phyloP scores from a whole-genome alignment of 2,329 filamentous ascomycete genomes.

The Aspergillus sp. region DNA sequence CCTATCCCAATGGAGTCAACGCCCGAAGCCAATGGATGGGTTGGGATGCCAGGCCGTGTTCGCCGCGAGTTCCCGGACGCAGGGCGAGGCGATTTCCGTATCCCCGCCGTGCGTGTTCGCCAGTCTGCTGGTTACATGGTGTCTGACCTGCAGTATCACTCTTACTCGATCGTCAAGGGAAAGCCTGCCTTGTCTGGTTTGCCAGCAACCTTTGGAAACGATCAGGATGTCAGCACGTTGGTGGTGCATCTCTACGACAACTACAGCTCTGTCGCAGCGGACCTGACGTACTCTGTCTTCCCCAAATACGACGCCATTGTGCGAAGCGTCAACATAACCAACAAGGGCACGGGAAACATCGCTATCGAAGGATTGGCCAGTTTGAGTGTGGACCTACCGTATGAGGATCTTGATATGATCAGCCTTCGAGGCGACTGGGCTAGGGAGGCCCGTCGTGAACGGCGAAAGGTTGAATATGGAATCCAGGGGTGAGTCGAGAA shows the following conservation, averaged over 20 bases:
- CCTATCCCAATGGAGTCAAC: conserved; percentile 41
- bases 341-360: conserved; percentile 51
- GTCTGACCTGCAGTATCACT: conserved; percentile 54
- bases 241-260: conserved; percentile 56
- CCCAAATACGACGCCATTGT: conserved; percentile 58
- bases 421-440: conserved; percentile 61
- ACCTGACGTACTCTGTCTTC: conserved; percentile 61
- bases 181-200: conserved; percentile 55
- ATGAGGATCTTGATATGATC: conserved; percentile 58
- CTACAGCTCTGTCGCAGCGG: conserved; percentile 53
- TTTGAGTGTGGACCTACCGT: conserved; percentile 58
- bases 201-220: conserved; percentile 55
- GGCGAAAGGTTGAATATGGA: conserved; percentile 54
- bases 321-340: conserved; percentile 58
- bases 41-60: conserved; percentile 45
- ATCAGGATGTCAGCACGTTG: conserved; percentile 55
- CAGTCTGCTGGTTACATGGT: conserved; percentile 57
- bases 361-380: conserved; percentile 55
- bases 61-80: conserved; percentile 62
- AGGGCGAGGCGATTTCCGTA: conserved; percentile 59
- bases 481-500: conserved; percentile 43
- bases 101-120: conserved; percentile 57
- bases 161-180: conserved; percentile 50
- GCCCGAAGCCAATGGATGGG: conserved; percentile 48
- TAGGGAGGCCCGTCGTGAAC: conserved; percentile 52